These are phyloP conservation scores for Botrytis tulipae DNA, from an alignment of 2,329 filamentous ascomycete genomes.

Conservation along the genomic window DNA sequence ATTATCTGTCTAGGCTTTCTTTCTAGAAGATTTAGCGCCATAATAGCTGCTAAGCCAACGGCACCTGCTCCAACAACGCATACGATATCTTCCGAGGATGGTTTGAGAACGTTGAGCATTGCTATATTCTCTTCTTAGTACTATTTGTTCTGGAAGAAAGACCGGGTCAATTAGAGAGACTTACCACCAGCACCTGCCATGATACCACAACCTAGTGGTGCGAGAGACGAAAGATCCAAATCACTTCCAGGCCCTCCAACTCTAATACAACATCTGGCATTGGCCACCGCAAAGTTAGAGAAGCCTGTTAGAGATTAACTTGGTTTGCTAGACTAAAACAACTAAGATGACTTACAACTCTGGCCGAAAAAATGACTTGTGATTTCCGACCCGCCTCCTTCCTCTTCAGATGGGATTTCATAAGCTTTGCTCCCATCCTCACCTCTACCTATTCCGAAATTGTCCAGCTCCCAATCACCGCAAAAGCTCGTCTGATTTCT, in stretches of 20 bases:
- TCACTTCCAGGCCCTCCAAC: conserved; percentile 24
- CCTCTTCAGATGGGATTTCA: conserved; percentile 18
- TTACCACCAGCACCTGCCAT: conserved; percentile 44
- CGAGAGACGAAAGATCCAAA: conserved; percentile 38
- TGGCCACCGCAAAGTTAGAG: conserved; percentile 33
- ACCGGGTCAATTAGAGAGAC: not conserved
- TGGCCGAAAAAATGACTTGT: conserved; percentile 40
- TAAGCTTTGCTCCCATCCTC: conserved; percentile 28
- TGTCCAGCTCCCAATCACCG: conserved; percentile 27
- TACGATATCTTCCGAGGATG: conserved; percentile 36
- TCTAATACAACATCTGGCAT: conserved; percentile 32
- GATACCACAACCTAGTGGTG: conserved; percentile 46
- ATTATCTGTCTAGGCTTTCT: conserved; percentile 40
- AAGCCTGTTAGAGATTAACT: conserved; percentile 29
- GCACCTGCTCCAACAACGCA: conserved; percentile 44
- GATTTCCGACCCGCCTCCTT: conserved; percentile 23
- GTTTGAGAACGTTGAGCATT: conserved; percentile 41
- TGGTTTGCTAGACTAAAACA: not conserved
- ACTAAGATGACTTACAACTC: conserved; percentile 21
- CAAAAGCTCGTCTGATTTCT: conserved; percentile 37
- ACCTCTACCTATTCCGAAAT: conserved; percentile 30
- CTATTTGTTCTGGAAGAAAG: too few relatives aligned
- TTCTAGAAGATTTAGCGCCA: conserved; percentile 39
- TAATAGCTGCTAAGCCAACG: conserved; percentile 44
- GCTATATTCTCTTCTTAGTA: conserved; percentile 23